phyloP scores from a whole-genome alignment of 1,139 yeast species.

The Suhomyces yuchorum region DNA sequence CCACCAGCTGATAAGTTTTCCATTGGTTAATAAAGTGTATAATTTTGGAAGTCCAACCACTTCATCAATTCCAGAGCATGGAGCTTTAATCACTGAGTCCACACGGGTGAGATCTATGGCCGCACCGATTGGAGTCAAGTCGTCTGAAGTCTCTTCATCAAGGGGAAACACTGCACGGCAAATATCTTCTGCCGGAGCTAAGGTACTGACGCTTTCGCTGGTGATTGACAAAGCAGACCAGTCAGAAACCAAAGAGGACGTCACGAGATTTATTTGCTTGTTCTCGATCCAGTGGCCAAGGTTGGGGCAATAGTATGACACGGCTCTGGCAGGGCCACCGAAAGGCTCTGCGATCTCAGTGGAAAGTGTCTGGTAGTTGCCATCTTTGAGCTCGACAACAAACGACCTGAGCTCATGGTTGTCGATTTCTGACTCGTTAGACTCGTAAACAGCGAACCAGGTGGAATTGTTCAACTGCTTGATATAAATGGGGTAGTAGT shows the following conservation, averaged over 20 bases:
- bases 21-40: constrained; percentile 63
- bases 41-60: constrained; percentile 60
- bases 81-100: constrained; percentile 44
- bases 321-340: constrained; percentile 50
- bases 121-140: constrained; percentile 70
- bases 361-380: constrained; percentile 23
- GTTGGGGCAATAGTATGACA: constrained; percentile 47
- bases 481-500: constrained; percentile 11
- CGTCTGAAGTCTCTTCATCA: constrained; percentile 62
- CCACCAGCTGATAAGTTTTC: constrained; percentile 65
- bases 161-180: constrained; percentile 74
- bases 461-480: constrained; percentile 6
- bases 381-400: constrained; percentile 17
- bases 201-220: constrained; percentile 18
- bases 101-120: constrained; percentile 57
- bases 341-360: constrained; percentile 61
- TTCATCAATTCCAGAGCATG: constrained; percentile 59
- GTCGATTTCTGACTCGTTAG: constrained; percentile 24
- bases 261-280: constrained; percentile 40
- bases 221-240: constrained; percentile 35
- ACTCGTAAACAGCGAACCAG: constrained; percentile 28
- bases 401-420: constrained; percentile 24
- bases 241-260: constrained; percentile 68
- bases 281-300: constrained; percentile 47
- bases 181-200: constrained; percentile 61